Conservation (phyloP, 2,329 filamentous ascomycete genomes). For the Pseudocercospora fijiensis region DNA sequence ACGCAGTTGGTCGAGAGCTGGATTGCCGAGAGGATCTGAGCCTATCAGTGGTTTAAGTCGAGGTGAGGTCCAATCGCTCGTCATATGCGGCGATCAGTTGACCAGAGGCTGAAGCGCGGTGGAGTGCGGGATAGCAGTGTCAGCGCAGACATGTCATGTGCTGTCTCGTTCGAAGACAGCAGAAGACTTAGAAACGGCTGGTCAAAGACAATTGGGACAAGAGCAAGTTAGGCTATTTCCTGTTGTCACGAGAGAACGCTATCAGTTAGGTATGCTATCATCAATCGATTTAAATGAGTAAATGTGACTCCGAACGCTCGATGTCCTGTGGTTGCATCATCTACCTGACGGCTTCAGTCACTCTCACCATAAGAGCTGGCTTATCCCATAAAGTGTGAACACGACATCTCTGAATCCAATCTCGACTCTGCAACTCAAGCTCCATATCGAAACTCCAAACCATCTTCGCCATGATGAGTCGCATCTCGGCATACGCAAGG, state of each 20-base stretch:
- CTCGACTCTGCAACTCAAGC: conserved; percentile 20
- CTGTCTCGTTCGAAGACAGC: neutral
- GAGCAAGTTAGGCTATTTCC: neutral
- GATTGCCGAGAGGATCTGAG: conserved; percentile 37
- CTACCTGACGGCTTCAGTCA: conserved; percentile 25
- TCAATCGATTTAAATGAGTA: neutral
- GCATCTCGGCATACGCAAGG: conserved; percentile 42
- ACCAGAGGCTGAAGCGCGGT: neutral
- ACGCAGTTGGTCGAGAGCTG: conserved; percentile 42
- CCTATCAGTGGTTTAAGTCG: neutral
- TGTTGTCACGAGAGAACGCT: neutral
- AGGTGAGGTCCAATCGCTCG: neutral
- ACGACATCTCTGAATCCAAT: conserved; percentile 13
- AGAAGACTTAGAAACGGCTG: neutral
- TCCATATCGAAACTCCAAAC: conserved; percentile 45
- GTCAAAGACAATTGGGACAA: neutral
- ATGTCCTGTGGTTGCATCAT: conserved; percentile 26
- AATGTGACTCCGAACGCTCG: neutral
- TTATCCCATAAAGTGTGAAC: conserved; percentile 31
- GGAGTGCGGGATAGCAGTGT: neutral
- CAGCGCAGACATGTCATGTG: neutral
- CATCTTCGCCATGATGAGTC: conserved; percentile 42
- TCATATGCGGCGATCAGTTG: neutral
- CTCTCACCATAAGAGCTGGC: conserved; percentile 26
- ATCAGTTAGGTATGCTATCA: neutral